Base-by-base conservation (phyloP, 495 filamentous ascomycete species). In the Schizothecium vesticola region DNA sequence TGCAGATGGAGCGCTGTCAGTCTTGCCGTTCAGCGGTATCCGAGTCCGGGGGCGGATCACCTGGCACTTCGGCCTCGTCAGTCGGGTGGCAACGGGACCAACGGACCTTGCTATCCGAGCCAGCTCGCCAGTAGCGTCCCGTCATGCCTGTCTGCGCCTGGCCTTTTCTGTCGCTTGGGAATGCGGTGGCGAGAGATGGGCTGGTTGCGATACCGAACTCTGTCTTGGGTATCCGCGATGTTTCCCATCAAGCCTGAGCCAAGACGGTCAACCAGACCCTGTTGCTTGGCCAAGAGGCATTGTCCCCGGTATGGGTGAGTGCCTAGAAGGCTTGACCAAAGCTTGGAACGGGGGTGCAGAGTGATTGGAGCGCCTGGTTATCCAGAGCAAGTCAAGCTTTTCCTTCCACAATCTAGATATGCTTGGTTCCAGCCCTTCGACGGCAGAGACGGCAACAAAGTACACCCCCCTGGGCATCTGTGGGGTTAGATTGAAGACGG, bases 401-500 rank as follows among this genome's bases (percentile, higher is more conserved):
- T 51, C 43, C 43, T 51, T 51, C 19, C 43, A n/a, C 43, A 51
- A 51, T 51, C 43, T 51, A n/a, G 43, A 9, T n/a, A 19, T 51
- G 43, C 43, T 51, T 51, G 43, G 43, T 51, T 51, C 1, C 43
- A n/a, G 43, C 7, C 43, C 36, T 51, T 23, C 2, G 51, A 29
- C 66, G 58, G 59, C 26, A 64, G 61, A 56, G 51, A 67, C 43
- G 43, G 43, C 43, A 51, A 51, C 43, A 21, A 22, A 28, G 25
- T n/a, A 60, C 6, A 26, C 36, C 51, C 23, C 23, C 26, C 23
- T 24, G 2, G 25, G 21, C 26, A 36, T 58, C 61, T 61, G 36
- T 63, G 60, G 56, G 61, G 61, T 61, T 24, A 66, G 26, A 69
- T 62, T 72, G 68, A 67, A 62, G 22, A 24, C 56, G 64, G 67